Evolutionary conservation across 2,329 filamentous ascomycete genomes (phyloP), one percentile per base, ranked within the genome.

Genomic region (Diaporthe ampelina): DNA sequence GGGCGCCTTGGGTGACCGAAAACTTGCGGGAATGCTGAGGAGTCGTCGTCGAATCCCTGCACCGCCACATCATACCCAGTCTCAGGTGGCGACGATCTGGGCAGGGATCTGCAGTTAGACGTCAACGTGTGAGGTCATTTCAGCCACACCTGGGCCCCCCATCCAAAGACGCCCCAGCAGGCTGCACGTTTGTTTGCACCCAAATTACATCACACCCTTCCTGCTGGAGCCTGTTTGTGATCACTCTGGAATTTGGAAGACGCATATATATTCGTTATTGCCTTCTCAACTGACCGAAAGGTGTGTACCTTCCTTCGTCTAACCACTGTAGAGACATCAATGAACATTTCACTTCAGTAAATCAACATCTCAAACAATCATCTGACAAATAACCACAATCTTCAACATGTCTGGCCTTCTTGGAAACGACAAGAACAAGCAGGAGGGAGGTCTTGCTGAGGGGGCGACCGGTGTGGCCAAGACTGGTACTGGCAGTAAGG

Each of bases 111-210:
- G 71, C 74, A 58, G 26, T 43, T 52, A 58, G 73, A 74, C 73
- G 73, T 74, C 73, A 73, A 75, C n/a, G n/a, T n/a, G 59, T 69
- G 71, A 73, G 56, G 37, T 73, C 56, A 73, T 75, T n/a, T n/a
- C 65, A 75, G 74, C 74, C 74, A 75, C 74, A 74, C 40, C 40
- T 43, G 17, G 40, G 40, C 40, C 15, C 40, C n/a, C 40, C 15
- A 48, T 43, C 63, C 26, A 58, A 19, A 61, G 37, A 43, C 58
- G 37, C 63, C 61, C 26, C 35, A 24, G 61, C 43, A 40, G 72
- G 68, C 61, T 70, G 61, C 40, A 21, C 56, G 8, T 37, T 15
- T 29, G 29, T 50, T 21, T 61, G 61, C 26, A 29, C 61, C 48
- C 32, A 37, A 45, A 45, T 61, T 63, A 61, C 26, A 70, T 58